Conservation (phyloP, 192 early-diverging fungal genomes). For the Geranomyces michiganensis region DNA sequence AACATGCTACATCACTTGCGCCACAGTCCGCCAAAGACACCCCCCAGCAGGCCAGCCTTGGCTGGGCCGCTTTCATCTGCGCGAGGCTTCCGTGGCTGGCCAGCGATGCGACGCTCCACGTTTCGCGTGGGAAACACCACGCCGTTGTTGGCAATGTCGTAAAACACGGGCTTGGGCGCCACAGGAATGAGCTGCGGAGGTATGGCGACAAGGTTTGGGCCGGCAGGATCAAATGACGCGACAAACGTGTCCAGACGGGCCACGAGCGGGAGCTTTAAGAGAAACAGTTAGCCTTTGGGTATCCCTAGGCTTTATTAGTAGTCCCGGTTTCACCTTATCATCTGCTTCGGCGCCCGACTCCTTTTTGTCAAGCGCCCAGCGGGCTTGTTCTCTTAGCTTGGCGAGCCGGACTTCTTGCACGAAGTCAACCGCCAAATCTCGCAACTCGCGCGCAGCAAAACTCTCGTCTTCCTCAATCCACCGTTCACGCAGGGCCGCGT, state of each 20-base stretch:
- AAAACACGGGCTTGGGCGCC: slow-evolving; percentile 75
- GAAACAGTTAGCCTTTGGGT: neutral
- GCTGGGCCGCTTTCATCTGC: neutral
- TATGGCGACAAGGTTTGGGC: slow-evolving; percentile 66
- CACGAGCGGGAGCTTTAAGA: slow-evolving; percentile 49
- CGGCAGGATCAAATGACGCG: slow-evolving; percentile 36
- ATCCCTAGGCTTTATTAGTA: neutral
- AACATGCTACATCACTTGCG: too few relatives aligned
- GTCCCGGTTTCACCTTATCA: neutral
- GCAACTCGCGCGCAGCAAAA: neutral
- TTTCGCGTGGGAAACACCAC: slow-evolving; percentile 60
- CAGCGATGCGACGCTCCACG: slow-evolving; percentile 19
- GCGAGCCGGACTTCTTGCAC: slow-evolving; percentile 35
- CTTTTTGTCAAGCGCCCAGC: slow-evolving; percentile 18
- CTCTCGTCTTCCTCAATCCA: neutral
- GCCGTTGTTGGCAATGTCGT: slow-evolving; percentile 74
- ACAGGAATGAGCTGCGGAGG: slow-evolving; percentile 67
- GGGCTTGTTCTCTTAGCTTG: slow-evolving; percentile 21
- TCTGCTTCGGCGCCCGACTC: neutral
- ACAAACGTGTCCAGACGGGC: slow-evolving; percentile 57
- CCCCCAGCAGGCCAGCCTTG: slow-evolving; percentile 15
- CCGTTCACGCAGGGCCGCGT: slow-evolving; percentile 11
- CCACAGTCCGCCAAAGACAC: slow-evolving; percentile 29
- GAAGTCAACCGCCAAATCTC: neutral
- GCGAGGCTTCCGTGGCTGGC: neutral